Evolutionary conservation across 495 filamentous ascomycete genomes (phyloP).

Genomic region (Aspergillus nidulans): DNA sequence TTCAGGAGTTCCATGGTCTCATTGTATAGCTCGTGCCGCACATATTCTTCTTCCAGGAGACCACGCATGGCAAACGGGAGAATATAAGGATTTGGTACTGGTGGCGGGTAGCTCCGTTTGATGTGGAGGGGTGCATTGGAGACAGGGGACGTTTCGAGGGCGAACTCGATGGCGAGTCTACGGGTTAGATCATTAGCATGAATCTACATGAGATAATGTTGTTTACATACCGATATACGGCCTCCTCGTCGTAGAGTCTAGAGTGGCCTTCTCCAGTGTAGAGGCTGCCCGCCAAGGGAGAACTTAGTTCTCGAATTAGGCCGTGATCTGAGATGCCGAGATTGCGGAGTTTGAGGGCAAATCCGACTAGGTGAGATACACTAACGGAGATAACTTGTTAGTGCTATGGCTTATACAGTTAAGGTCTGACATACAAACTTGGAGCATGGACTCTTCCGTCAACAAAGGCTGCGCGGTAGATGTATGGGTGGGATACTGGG

Average conservation of each 20-base stretch:
- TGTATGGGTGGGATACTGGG: constrained; percentile 80
- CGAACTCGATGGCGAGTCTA: constrained; percentile 76
- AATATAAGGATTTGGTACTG: constrained; percentile 73
- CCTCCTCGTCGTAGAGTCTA: constrained; percentile 81
- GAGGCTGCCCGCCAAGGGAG: constrained; percentile 83
- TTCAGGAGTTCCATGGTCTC: constrained; percentile 76
- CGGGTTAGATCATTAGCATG: constrained; percentile 11
- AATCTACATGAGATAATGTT: background rate
- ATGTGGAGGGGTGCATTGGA: constrained; percentile 47
- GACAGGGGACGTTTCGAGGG: constrained; percentile 75
- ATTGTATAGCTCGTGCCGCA: constrained; percentile 67
- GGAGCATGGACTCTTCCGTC: constrained; percentile 90
- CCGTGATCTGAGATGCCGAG: constrained; percentile 90
- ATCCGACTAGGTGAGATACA: constrained; percentile 86
- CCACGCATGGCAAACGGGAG: constrained; percentile 94
- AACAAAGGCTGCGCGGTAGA: constrained; percentile 90
- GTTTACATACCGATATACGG: constrained; percentile 74
- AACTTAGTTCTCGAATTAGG: constrained; percentile 83
- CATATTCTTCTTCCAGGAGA: constrained; percentile 85
- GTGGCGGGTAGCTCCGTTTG: constrained; percentile 46
- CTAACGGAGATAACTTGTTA: constrained; percentile 29
- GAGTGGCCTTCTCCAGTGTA: constrained; percentile 93
- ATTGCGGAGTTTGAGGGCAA: constrained; percentile 88
- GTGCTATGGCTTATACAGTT: background rate
- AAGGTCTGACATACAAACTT: constrained; percentile 58